Evolutionary conservation across 2,329 filamentous ascomycete genomes (phyloP), one percentile per base, ranked within the genome.

Genomic region (Neofusicoccum sp.): DNA sequence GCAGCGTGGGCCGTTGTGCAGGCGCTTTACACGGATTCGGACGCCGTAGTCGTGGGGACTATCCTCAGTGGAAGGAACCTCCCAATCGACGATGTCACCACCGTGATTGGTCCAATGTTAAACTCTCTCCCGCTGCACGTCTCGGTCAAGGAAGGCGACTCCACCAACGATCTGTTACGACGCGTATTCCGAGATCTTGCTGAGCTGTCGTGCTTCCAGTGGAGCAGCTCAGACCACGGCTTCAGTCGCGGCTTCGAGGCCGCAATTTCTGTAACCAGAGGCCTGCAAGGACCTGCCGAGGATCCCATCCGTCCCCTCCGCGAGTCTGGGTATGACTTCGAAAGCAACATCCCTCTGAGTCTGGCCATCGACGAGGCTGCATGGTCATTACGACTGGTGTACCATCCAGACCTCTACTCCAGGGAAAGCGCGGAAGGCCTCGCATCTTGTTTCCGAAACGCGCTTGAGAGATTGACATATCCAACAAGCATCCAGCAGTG

Each of bases 1-100:
- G 72, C 74, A 2, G 76, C 73, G 1, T 79, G 77, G 77, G 73
- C 67, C 1, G 31, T 78, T 3, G 58, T 65, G 5, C 49, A 78
- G 1, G 64, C 66, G 0, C 48, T 54, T 12, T 76, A 72, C 51
- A 64, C 65, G 3, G 69, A 71, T 51, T 70, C 71, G 0, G 65
- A 73, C 33, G 54, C 63, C 9, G 67, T 78, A 6, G 64, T 65
- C 2, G 73, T 77, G 61, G 76, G 76, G 0, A 61, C 64, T 6
- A 70, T 74, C 1, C 47, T 79, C 3, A 71, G 69, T 0, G 75
- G 75, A 11, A 70, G 77, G 5, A 70, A 65, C 34, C 60, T 76
- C 4, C 71, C 72, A 2, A 41, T 78, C 2, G 9, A 58, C 1
- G 70, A 69, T 6, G 63, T 67, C 1, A 59, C 66, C 6, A 64